phyloP scores from a whole-genome alignment of 208 protist species.

The Wallacemonas sp. region DNA sequence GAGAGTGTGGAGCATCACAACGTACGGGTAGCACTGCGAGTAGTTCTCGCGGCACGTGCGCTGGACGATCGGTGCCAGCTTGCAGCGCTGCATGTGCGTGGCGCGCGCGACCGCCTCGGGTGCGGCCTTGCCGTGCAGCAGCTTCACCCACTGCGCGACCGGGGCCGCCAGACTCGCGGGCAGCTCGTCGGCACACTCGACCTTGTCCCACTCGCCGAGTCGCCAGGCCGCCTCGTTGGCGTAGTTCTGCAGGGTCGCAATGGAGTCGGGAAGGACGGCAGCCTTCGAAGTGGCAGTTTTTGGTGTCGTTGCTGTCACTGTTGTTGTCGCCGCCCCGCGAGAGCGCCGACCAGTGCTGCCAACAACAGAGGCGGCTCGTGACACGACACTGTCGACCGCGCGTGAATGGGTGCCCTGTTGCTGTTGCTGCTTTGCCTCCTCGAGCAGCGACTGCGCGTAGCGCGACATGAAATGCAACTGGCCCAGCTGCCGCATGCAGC shows the following conservation, averaged over 20 bases:
- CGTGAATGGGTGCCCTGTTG: too few relatives aligned
- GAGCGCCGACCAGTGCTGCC: too few relatives aligned
- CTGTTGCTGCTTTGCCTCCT: not conserved
- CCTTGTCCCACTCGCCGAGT: slow-evolving; percentile 75
- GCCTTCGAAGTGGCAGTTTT: too few relatives aligned
- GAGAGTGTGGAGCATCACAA: slow-evolving; percentile 75
- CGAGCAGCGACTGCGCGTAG: slow-evolving; percentile 42
- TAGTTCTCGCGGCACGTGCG: slow-evolving; percentile 72
- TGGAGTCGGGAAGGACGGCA: slow-evolving; percentile 6
- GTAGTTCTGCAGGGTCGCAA: slow-evolving; percentile 60
- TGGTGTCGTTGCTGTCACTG: too few relatives aligned
- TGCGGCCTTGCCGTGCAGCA: slow-evolving; percentile 4
- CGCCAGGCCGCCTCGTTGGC: slow-evolving; percentile 89
- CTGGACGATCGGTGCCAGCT: slow-evolving; percentile 52
- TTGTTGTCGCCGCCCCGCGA: too few relatives aligned
- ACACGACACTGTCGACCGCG: not conserved
- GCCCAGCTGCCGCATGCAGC: slow-evolving; percentile 83
- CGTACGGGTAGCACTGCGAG: slow-evolving; percentile 62
- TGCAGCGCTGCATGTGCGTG: slow-evolving; percentile 38
- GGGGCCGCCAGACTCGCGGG: slow-evolving; percentile 47
- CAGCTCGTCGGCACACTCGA: slow-evolving; percentile 32
- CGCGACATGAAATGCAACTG: slow-evolving; percentile 87
- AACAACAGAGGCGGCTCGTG: slow-evolving; percentile 5
- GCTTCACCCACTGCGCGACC: slow-evolving; percentile 14
- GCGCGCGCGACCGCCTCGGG: slow-evolving; percentile 13